Evolutionary conservation across 2,329 filamentous ascomycete genomes (phyloP).

Genomic region (Trichoderma sp.): DNA sequence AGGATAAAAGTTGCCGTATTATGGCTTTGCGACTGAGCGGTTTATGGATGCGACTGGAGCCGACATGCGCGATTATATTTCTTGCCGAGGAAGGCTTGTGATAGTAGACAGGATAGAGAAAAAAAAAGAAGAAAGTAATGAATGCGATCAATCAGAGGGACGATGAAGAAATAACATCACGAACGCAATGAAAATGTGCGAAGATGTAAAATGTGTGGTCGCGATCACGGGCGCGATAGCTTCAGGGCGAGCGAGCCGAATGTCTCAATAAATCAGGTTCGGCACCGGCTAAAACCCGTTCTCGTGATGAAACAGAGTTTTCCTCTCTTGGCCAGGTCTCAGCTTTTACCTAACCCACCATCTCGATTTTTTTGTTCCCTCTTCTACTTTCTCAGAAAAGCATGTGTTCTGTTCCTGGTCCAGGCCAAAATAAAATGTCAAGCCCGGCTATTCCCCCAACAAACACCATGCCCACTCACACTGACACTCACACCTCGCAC

Average conservation of each 20-base stretch:
- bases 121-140: neutral
- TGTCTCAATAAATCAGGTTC: neutral
- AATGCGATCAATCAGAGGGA: neutral
- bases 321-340: neutral
- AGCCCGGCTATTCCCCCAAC: neutral
- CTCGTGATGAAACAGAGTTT: constrained; percentile 6
- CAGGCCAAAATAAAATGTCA: neutral
- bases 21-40: neutral
- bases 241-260: neutral
- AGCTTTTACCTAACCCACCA: constrained; percentile 8
- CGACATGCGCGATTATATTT: neutral
- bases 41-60: neutral
- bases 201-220: neutral
- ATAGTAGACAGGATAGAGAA: no score
- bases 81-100: neutral
- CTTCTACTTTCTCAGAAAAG: neutral
- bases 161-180: neutral
- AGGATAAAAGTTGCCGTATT: neutral
- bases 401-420: neutral
- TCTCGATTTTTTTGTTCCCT: neutral
- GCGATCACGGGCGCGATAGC: neutral
- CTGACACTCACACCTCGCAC: neutral
- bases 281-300: constrained; percentile 1
- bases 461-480: constrained; percentile 1
- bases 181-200: neutral